Evolutionary conservation across 345 rosid species (phyloP), one percentile per base, ranked within the genome.

Genomic region (Eucalyptus melliodora): DNA sequence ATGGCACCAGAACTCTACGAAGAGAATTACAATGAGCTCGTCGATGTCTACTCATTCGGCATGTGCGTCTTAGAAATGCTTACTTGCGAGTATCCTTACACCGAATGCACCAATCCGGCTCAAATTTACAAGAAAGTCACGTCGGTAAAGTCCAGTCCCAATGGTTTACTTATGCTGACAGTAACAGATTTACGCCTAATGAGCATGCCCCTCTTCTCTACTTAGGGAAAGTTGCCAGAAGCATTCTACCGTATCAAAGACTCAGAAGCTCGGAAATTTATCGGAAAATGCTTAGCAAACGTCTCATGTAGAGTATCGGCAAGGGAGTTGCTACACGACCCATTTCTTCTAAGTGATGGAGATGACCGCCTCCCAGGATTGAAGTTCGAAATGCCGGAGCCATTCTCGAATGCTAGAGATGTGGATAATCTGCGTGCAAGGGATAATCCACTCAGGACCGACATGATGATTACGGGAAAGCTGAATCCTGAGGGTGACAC

Each of bases 1-100:
- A 98, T 98, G 99, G 99, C 99, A 15, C 99, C 99, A 6, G 99
- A 98, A 91, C 91, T 98, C 42, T 98, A 98, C 51, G 98, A 97
- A 67, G 99, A 98, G 94, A 95, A 96, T 30, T 98, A 98, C 93
- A 94, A 96, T 86, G 96, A 98, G 92, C 97, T 98, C 5, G 99
- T 97, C 1, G 99, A 97, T 89, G 91, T 98, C 80, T 98, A 98
- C 88, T 95, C 99, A 8, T 98, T 98, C 50, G 99, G 99, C 87
- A 96, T 98, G 99, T 97, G 99, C 62, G 92, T 97, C 87, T 87
- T 98, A 50, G 99, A 98, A 96, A 95, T 98, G 97, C 95, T 97
- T 89, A 98, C 98, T 21, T 93, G 94, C 62, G 99, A 96, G 83
- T 96, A 94, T 88, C 99, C 99, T 6, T 98, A 97, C 50, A 92